Base-by-base conservation (phyloP, 169 alveolate genomes). In the Eimeria necatrix region DNA sequence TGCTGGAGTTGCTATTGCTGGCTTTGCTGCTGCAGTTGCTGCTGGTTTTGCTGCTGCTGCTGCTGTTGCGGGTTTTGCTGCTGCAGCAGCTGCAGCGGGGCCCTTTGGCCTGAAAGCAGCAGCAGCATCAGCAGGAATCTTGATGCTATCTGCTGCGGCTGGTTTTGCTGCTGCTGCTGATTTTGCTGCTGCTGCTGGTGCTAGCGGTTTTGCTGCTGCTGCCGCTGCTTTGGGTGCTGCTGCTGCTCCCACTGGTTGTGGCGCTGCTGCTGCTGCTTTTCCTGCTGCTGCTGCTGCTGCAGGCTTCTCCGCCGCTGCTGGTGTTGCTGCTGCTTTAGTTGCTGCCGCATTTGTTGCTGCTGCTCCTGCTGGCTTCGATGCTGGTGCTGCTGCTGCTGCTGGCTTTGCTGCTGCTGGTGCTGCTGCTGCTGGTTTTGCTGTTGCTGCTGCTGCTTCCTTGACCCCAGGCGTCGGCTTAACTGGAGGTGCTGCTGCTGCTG, bases 381-480 rank as follows among this genome's bases (percentile, higher is more conserved):
- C 51, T 73, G 83, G 52, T 41, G 59, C 51, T 4, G 89, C 22
- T n/a, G 70, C 89, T 80, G 89, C 89, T 6, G 49, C n/a, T 4
- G 70, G 24, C n/a, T 14, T 7, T 78, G 88, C 70, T 26, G 53
- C 88, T 10, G 49, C 70, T 59, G 70, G 4, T 12, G 70, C 70
- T 59, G 70, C 70, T 16, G 70, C 41, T 32, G 41, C 78, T 16
- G 41, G 64, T 14, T 56, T 20, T 64, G 76, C 76, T 64, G 76
- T 24, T 14, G 26, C 76, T 10, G 76, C 76, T 64, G 41, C 76
- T n/a, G 64, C 64, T 56, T n/a, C n/a, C n/a, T n/a, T n/a, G n/a
- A n/a, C n/a, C n/a, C n/a, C n/a, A n/a, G n/a, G n/a, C n/a, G n/a
- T n/a, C n/a, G n/a, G n/a, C n/a, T n/a, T n/a, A n/a, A n/a, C n/a